These are phyloP conservation scores for Sophora flavescens DNA, from an alignment of 306 rosid genomes.

Conservation along the genomic window DNA sequence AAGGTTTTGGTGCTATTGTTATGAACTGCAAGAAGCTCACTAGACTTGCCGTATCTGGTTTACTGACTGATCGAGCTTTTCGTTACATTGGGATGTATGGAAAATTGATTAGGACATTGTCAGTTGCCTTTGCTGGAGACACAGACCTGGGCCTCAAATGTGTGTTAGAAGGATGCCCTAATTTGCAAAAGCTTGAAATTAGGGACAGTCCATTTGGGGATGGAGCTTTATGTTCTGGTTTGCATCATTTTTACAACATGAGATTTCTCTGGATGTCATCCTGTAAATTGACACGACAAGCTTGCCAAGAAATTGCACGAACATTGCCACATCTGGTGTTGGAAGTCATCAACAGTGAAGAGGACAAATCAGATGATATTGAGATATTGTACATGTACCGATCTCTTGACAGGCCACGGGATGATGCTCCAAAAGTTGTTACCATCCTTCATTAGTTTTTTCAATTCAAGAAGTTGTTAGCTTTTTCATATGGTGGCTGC, in stretches of 20 bases:
- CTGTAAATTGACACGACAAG: constrained; percentile 66
- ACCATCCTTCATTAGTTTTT: constrained; percentile 58
- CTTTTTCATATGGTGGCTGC: constrained; percentile 44
- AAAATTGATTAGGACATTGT: constrained; percentile 79
- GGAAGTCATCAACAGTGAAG: constrained; percentile 61
- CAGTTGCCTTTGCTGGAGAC: constrained; percentile 88
- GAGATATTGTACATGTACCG: constrained; percentile 50
- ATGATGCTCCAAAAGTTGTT: constrained; percentile 68
- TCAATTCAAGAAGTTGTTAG: constrained; percentile 41
- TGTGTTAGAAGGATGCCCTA: constrained; percentile 80
- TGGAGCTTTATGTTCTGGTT: constrained; percentile 71
- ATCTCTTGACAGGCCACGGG: constrained; percentile 64
- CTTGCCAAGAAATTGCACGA: constrained; percentile 71
- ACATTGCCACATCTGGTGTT: constrained; percentile 71
- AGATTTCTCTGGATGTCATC: constrained; percentile 95
- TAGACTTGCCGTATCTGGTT: constrained; percentile 81
- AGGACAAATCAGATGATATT: constrained; percentile 29
- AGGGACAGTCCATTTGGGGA: constrained; percentile 94
- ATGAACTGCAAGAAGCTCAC: constrained; percentile 92
- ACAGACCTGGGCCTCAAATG: constrained; percentile 69
- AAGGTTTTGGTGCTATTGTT: constrained; percentile 93
- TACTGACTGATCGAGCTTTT: constrained; percentile 82
- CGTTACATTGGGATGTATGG: constrained; percentile 74
- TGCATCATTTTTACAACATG: constrained; percentile 88
- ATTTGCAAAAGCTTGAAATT: constrained; percentile 85